A percentile compares a stretch with the other conserved stretches of the same genome.
Evolutionary conservation across 2,329 filamentous ascomycete genomes (phyloP).

Genomic region (Zymoseptoria brevis): DNA sequence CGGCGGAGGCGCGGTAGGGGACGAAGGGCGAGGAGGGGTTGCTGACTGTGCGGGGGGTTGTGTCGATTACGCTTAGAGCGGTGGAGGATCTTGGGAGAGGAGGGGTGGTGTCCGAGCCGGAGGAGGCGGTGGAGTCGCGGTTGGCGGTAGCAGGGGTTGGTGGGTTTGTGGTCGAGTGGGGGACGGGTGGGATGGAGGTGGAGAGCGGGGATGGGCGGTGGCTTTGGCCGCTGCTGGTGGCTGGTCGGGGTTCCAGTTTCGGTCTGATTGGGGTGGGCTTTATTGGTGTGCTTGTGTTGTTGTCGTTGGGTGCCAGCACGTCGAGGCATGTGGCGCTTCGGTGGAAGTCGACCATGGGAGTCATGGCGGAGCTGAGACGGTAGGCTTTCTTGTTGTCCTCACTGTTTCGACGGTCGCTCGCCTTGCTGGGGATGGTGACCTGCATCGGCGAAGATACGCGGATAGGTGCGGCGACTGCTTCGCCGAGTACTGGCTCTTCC

Average conservation of each 20-base stretch:
- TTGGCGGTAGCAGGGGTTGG: neutral
- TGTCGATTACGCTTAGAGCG: neutral
- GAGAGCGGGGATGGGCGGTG: neutral
- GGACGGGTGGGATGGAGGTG: neutral
- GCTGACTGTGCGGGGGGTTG: neutral
- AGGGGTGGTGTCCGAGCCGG: neutral
- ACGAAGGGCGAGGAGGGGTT: neutral
- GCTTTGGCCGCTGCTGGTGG: neutral
- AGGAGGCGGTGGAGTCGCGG: neutral
- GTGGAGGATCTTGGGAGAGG: neutral
- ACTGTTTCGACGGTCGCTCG: neutral
- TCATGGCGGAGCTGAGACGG: neutral
- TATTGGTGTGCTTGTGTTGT: neutral
- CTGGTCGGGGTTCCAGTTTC: neutral
- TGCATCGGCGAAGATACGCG: neutral
- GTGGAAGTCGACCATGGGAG: neutral
- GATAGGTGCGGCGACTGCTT: neutral
- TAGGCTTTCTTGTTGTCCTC: neutral
- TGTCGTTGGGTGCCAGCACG: neutral
- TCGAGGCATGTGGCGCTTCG: neutral
- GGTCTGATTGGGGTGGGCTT: no score
- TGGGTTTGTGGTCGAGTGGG: neutral
- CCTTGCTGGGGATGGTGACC: neutral
- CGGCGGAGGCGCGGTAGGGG: neutral
- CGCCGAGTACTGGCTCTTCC: neutral